phyloP scores from a whole-genome alignment of 257 asterid species.

The Anisodus tanguticus region DNA sequence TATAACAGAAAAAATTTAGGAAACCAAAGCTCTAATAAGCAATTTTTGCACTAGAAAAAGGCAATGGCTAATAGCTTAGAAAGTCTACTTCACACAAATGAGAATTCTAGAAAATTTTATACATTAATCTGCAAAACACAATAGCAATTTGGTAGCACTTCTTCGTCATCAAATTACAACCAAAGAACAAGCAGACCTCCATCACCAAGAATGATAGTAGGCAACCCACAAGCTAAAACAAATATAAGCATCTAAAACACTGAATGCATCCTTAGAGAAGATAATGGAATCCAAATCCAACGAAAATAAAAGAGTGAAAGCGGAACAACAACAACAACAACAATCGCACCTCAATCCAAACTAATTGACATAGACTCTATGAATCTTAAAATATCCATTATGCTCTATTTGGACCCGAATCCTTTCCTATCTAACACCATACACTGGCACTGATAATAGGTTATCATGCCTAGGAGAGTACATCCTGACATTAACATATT shows the following conservation, averaged over 20 bases:
- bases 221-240: neutral
- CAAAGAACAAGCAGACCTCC: neutral
- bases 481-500: neutral
- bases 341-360: neutral
- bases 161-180: neutral
- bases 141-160: neutral
- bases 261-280: slow-evolving; percentile 6
- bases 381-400: neutral
- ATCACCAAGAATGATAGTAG: neutral
- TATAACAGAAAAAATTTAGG: neutral
- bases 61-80: neutral
- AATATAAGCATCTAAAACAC: neutral
- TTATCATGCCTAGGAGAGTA: neutral
- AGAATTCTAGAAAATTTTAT: neutral
- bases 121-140: neutral
- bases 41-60: neutral
- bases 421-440: neutral
- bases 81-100: neutral
- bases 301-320: neutral
- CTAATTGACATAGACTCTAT: neutral
- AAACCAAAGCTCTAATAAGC: neutral
- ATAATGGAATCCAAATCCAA: neutral
- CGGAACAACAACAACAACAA: neutral
- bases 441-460: neutral
- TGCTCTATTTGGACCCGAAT: neutral